Percentiles rank a stretch among this genome's conserved stretches.
These are phyloP conservation scores for Paecilomyces dactylethromorphus DNA, from an alignment of 2,329 filamentous ascomycete genomes.

Conservation along the genomic window DNA sequence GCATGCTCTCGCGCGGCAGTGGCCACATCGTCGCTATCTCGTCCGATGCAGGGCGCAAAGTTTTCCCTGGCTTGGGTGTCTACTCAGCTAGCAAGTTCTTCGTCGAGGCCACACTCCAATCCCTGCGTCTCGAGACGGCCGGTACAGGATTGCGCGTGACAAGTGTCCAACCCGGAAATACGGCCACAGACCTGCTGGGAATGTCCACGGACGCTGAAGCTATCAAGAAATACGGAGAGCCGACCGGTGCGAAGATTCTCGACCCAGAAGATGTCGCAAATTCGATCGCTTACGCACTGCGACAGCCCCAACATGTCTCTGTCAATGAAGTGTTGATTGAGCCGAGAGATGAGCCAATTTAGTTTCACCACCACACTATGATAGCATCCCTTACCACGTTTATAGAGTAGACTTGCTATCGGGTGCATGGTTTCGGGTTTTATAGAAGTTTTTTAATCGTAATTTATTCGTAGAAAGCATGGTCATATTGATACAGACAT, in stretches of 20 bases:
- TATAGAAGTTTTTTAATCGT: not conserved
- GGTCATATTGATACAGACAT: not conserved
- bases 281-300: conserved; percentile 67
- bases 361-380: conserved; percentile 3
- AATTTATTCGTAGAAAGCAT: not conserved
- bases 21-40: conserved; percentile 77
- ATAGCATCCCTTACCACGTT: not conserved
- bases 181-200: conserved; percentile 62
- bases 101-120: conserved; percentile 73
- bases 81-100: conserved; percentile 84
- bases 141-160: conserved; percentile 68
- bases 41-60: conserved; percentile 73
- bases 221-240: conserved; percentile 70
- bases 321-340: conserved; percentile 78
- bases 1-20: conserved; percentile 61
- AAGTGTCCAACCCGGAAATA: conserved; percentile 70
- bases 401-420: not conserved
- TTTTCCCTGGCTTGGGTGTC: conserved; percentile 73
- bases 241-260: conserved; percentile 68
- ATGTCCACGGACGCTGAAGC: conserved; percentile 74
- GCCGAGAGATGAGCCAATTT: conserved; percentile 69
- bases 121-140: conserved; percentile 67
- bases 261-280: conserved; percentile 65
- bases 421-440: not conserved
- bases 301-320: conserved; percentile 67